Evolutionary conservation across 73 alveolate species (phyloP), one percentile per base, ranked within the genome.

Genomic region (Blepharisma japonicum): DNA sequence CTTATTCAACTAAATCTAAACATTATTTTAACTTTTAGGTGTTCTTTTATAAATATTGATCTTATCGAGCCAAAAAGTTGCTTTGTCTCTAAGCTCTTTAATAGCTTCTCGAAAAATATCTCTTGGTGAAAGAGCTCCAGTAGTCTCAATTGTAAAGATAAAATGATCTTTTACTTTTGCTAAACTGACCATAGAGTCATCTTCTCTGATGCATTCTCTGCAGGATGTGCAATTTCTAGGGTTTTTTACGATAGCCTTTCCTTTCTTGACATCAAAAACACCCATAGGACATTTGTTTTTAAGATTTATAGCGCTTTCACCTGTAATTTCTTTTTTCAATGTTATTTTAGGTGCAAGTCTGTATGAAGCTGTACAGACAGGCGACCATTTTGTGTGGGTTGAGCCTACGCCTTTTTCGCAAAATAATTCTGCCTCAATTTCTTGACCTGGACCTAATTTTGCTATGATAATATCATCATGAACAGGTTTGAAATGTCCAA

Each of bases 351-450:
- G 97, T 74, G 92, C 67, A 53, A 96, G 88, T 81, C 96, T 87
- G 88, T 96, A 96, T 72, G 79, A 93, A 18, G 99, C 98, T 38
- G 99, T 96, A 39, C 97, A 89, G 7, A 96, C 99, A 6, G 99
- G 99, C 48, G 98, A 94, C 98, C 99, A 96, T 92, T 96, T 96
- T 7, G 99, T 98, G 90, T 96, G 99, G 3, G 93, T 85, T 77
- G 89, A 87, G 51, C 99, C 99, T 23, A 90, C 88, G 20, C 98
- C 98, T 89, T 96, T 96, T 77, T 84, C 95, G 86, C 98, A 94
- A 56, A 90, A 83, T 38, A 94, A 86, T 55, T 86, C 97, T 89
- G 94, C 86, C 68, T 92, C 96, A 46, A 96, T 89, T 83, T 96
- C 99, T 83, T 94, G 93, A 32, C 98, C 98, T 39, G 98, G 95